Evolutionary conservation across 2,329 filamentous ascomycete species (phyloP).

Genomic region (Pezicula carpinea): DNA sequence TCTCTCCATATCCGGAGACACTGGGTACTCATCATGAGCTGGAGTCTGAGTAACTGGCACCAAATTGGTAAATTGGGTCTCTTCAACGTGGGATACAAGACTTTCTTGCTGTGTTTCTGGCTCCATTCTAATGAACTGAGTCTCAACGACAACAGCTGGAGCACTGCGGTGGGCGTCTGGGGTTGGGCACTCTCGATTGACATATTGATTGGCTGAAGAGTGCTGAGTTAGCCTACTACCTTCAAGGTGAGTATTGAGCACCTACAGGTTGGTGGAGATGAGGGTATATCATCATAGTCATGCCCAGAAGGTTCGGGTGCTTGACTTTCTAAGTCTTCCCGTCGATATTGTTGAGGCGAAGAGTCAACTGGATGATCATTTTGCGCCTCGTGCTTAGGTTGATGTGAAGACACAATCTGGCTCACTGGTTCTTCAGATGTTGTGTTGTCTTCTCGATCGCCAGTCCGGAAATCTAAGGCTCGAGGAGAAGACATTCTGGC

Average conservation of each 20-base stretch:
- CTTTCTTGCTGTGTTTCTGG: constrained; percentile 8
- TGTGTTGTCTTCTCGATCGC: constrained; percentile 1
- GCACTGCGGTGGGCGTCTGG: neutral
- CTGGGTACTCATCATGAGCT: neutral
- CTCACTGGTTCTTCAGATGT: constrained; percentile 8
- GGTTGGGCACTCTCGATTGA: neutral
- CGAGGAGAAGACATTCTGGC: neutral
- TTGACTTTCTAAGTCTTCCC: too few relatives aligned
- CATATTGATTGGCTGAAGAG: neutral
- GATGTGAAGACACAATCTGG: constrained; percentile 3
- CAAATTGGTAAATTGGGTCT: constrained; percentile 18
- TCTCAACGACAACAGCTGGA: neutral
- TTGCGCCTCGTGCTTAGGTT: neutral
- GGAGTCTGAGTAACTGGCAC: constrained; percentile 5
- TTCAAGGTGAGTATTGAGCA: too few relatives aligned
- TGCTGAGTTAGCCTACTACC: too few relatives aligned
- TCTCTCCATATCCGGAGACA: constrained; percentile 3
- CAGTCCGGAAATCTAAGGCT: neutral
- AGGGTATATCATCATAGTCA: too few relatives aligned
- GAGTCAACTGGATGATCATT: too few relatives aligned
- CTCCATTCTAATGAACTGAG: neutral
- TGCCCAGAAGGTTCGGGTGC: too few relatives aligned
- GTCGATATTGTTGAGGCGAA: too few relatives aligned
- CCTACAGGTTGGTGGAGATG: too few relatives aligned
- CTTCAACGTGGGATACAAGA: constrained; percentile 10